These are phyloP conservation scores for Medicago arabica DNA, from an alignment of 306 rosid species.

Conservation along the genomic window DNA sequence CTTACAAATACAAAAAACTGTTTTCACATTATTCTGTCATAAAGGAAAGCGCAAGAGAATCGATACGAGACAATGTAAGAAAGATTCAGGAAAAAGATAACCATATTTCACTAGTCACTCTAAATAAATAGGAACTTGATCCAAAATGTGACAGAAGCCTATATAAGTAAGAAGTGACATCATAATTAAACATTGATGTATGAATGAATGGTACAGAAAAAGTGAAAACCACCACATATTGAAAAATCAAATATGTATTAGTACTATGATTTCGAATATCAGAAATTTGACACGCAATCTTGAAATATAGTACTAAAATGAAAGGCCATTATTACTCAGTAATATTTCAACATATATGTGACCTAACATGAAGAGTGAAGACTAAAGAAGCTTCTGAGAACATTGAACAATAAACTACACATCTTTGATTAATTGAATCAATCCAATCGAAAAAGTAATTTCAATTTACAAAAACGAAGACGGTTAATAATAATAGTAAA, in stretches of 20 bases:
- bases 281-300: neutral
- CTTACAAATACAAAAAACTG: conserved; percentile 9
- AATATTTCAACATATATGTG: no score
- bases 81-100: conserved; percentile 16
- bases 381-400: no score
- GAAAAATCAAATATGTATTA: conserved; percentile 8
- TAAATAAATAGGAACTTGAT: conserved; percentile 11
- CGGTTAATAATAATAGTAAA: neutral
- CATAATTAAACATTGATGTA: conserved; percentile 1
- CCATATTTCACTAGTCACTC: neutral
- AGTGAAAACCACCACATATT: conserved; percentile 16
- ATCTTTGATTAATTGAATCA: no score
- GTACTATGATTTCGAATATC: neutral
- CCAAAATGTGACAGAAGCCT: conserved; percentile 7
- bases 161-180: conserved; percentile 9
- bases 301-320: no score
- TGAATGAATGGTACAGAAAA: neutral
- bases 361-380: no score
- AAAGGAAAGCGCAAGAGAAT: neutral
- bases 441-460: no score
- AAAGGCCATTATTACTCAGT: no score
- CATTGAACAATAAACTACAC: no score
- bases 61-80: conserved; percentile 9
- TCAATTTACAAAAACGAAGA: neutral
- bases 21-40: no score